A percentile compares a stretch with the other conserved stretches of the same genome.
Conservation (phyloP, 805 yeast genomes). For the Wickerhamomyces canadensis region DNA sequence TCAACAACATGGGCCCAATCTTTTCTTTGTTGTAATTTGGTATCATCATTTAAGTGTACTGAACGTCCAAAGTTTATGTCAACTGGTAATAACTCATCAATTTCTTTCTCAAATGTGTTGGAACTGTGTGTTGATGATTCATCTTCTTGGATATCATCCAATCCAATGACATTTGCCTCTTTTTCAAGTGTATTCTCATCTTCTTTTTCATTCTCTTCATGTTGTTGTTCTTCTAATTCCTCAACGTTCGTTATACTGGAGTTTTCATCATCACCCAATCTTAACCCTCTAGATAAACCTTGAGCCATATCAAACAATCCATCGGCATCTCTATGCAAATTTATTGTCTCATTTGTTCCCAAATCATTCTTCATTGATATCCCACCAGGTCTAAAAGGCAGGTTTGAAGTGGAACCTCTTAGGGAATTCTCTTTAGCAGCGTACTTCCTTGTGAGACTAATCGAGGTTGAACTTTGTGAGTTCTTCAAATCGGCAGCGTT, state of each 20-base stretch:
- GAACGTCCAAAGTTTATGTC: conserved; percentile 43
- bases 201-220: conserved; percentile 20
- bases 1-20: conserved; percentile 97
- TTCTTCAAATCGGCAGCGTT: conserved; percentile 38
- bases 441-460: conserved; percentile 66
- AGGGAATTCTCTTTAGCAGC: conserved; percentile 57
- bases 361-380: conserved; percentile 28
- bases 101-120: conserved; percentile 28
- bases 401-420: conserved; percentile 62
- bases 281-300: conserved; percentile 72
- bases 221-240: conserved; percentile 25
- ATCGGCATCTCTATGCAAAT: conserved; percentile 57
- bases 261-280: neutral
- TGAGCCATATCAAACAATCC: conserved; percentile 84
- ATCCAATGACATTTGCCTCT: conserved; percentile 2
- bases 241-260: conserved; percentile 16
- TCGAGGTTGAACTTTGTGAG: conserved; percentile 61
- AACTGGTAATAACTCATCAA: conserved; percentile 47
- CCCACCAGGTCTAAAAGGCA: conserved; percentile 96
- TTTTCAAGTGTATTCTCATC: neutral
- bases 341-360: conserved; percentile 31
- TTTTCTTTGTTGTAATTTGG: conserved; percentile 31
- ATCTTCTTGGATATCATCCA: conserved; percentile 1
- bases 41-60: conserved; percentile 15
- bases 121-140: neutral